Percentiles rank a stretch among this genome's conserved stretches.
Evolutionary conservation across 2,329 filamentous ascomycete species (phyloP).

Genomic region (Paraphaeosphaeria sporulosa): DNA sequence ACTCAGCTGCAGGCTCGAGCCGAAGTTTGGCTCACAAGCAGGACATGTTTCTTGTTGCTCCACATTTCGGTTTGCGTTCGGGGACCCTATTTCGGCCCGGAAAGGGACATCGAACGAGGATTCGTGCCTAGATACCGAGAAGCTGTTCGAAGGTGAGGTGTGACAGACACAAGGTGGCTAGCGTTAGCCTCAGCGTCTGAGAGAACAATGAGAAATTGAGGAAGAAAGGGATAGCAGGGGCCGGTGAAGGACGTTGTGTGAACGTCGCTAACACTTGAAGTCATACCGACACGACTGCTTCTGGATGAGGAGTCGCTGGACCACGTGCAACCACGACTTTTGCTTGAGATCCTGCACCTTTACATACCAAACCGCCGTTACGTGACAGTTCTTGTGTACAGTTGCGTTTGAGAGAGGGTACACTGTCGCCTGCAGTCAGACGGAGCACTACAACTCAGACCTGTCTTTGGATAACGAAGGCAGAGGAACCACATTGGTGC

Average conservation of each 20-base stretch:
- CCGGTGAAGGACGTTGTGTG: slow-evolving; percentile 11
- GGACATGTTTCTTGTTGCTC: not conserved
- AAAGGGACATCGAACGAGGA: not conserved
- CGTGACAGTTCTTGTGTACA: slow-evolving; percentile 7
- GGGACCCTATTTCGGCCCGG: not conserved
- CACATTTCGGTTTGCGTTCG: not conserved
- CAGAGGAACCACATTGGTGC: not conserved
- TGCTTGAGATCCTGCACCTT: slow-evolving; percentile 18
- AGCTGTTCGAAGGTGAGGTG: not conserved
- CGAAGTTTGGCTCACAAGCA: not conserved
- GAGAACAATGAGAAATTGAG: slow-evolving; percentile 1
- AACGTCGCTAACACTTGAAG: not conserved
- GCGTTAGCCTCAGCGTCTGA: not conserved
- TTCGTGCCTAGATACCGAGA: not conserved
- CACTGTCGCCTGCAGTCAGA: not conserved
- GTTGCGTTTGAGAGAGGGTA: not conserved
- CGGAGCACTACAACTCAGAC: not conserved
- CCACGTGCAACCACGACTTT: not conserved
- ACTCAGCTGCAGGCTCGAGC: not conserved
- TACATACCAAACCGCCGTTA: slow-evolving; percentile 10
- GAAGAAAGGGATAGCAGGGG: slow-evolving; percentile 13
- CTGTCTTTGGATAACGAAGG: not conserved
- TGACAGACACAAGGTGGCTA: not conserved
- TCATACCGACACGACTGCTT: slow-evolving; percentile 1
- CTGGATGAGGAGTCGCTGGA: not conserved